Evolutionary conservation across 441 rosid species (phyloP), one percentile per base, ranked within the genome.

Genomic region (Viola pubescens): DNA sequence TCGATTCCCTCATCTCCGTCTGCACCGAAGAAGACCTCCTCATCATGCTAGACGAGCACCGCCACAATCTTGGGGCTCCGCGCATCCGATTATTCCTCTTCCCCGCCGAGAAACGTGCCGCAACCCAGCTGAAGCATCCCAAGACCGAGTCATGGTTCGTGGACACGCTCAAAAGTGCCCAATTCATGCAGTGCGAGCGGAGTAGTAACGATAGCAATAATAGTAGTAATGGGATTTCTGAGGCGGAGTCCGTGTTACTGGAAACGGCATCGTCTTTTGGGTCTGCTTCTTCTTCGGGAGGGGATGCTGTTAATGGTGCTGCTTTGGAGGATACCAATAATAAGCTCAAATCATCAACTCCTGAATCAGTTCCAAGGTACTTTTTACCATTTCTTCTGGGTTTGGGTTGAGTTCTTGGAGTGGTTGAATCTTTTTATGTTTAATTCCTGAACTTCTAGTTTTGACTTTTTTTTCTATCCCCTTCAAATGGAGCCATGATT

Each of bases 241-340:
- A 84, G 7, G 83, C 81, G 3, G 95, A 85, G 75, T 82, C 90
- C 38, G 67, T 89, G 73, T 69, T 72, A 56, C 67, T 89, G 56
- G 92, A 87, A 68, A 85, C 97, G 4, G 74, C 71, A 55, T 86
- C 89, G n/a, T 83, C 95, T 3, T 89, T 83, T 68, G 92, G 95
- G 47, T 89, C 94, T 16, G 70, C 88, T 3, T 83, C 91, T 7
- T 89, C 97, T 40, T 80, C 66, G 9, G 76, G 64, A 10, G 88
- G 82, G 60, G 89, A 80, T 9, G n/a, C 3, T 9, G n/a, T 10
- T 9, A 55, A 37, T 49, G 57, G 54, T 11, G 19, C 52, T 43
- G 60, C 56, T 57, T 58, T 72, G 37, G 69, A 63, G 61, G 82
- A 79, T 40, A 63, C 9, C 49, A 7, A 12, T 26, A 26, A 51